Percentiles rank a stretch among this genome's conserved stretches.
These are phyloP conservation scores for Mortierella sp. DNA, from an alignment of 371 early-diverging fungal genomes.

Conservation along the genomic window DNA sequence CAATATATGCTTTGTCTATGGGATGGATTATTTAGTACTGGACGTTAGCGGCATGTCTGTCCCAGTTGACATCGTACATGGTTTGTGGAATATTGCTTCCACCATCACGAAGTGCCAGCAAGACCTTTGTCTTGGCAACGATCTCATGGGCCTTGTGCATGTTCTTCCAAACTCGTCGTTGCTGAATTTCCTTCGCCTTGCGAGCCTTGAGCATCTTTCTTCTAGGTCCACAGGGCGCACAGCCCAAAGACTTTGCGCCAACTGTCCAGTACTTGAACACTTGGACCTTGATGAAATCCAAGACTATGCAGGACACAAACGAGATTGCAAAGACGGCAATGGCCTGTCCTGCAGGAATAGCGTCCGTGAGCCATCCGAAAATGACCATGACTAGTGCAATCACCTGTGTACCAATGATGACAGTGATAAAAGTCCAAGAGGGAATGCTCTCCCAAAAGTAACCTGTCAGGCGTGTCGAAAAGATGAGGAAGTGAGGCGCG, in stretches of 20 bases:
- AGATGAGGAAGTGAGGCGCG: conserved; percentile 93
- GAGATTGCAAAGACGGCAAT: conserved; percentile 74
- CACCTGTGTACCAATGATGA: conserved; percentile 91
- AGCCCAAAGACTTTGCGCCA: conserved; percentile 22
- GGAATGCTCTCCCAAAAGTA: conserved; percentile 89
- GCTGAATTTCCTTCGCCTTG: conserved; percentile 13
- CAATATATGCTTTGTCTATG: not conserved
- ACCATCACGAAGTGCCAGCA: conserved; percentile 37
- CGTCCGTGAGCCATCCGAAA: conserved; percentile 78
- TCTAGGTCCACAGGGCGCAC: conserved; percentile 43
- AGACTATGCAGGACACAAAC: conserved; percentile 78
- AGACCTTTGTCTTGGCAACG: conserved; percentile 36
- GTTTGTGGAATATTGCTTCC: conserved; percentile 37
- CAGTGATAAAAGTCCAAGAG: conserved; percentile 72
- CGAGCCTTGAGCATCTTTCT: conserved; percentile 30
- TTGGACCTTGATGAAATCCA: conserved; percentile 90
- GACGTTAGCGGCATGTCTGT: conserved; percentile 25
- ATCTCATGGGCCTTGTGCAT: conserved; percentile 24
- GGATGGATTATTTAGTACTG: conserved; percentile 1
- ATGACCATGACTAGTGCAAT: conserved; percentile 90
- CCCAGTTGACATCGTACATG: conserved; percentile 44
- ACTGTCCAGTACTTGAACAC: conserved; percentile 80
- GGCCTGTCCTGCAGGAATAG: conserved; percentile 67
- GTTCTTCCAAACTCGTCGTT: conserved; percentile 44
- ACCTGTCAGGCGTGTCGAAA: conserved; percentile 89